A percentile compares a stretch with the other conserved stretches of the same genome.
Conservation (phyloP, 2,329 filamentous ascomycete genomes). For the Fusarium penzigii region DNA sequence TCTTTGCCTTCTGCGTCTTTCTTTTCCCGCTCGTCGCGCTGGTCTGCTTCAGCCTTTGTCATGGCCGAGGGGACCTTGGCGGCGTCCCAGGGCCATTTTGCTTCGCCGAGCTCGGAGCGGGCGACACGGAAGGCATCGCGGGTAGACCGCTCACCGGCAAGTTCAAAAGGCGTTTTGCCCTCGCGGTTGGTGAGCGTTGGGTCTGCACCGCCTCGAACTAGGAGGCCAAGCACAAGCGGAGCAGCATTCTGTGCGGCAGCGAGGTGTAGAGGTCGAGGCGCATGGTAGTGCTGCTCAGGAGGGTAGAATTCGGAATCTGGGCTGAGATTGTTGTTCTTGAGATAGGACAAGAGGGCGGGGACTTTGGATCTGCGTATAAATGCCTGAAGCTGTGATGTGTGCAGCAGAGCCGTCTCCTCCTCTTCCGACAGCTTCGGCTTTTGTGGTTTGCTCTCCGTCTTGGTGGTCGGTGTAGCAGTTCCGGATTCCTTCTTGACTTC, state of each 20-base stretch:
- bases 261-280: constrained; percentile 81
- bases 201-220: constrained; percentile 73
- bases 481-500: constrained; percentile 48
- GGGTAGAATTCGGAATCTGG: constrained; percentile 77
- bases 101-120: constrained; percentile 77
- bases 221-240: constrained; percentile 73
- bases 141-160: constrained; percentile 82
- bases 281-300: constrained; percentile 71
- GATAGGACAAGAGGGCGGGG: constrained; percentile 81
- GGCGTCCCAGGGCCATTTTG: constrained; percentile 74
- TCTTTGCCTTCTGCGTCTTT: constrained; percentile 69
- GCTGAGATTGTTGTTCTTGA: constrained; percentile 72
- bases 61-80: constrained; percentile 73
- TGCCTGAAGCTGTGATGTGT: constrained; percentile 86
- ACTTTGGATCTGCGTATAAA: constrained; percentile 88
- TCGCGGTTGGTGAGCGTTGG: constrained; percentile 71
- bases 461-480: constrained; percentile 32
- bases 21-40: constrained; percentile 69
- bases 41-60: constrained; percentile 69
- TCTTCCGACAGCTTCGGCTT: constrained; percentile 74
- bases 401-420: constrained; percentile 77
- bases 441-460: constrained; percentile 49
- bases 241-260: constrained; percentile 80
- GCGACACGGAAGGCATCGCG: constrained; percentile 91
- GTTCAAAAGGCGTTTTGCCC: constrained; percentile 82